phyloP scores from a whole-genome alignment of 495 filamentous ascomycete genomes.

The Friedmanniomyces simplex region DNA sequence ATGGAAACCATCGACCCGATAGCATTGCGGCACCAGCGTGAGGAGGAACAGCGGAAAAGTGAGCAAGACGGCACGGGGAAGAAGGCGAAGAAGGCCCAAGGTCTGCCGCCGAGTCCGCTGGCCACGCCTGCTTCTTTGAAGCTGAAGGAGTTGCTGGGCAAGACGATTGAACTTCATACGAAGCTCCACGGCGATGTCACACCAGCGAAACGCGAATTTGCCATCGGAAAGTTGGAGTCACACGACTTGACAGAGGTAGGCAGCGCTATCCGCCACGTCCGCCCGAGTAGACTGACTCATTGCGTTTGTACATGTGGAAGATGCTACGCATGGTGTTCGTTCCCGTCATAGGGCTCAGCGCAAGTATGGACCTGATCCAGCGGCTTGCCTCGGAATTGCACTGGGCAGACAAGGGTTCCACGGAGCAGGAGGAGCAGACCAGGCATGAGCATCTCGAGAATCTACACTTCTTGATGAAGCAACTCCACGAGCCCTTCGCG shows the following conservation, averaged over 20 bases:
- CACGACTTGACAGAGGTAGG: constrained; percentile 45
- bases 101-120: constrained; percentile 11
- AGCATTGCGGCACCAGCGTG: background rate
- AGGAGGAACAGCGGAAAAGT: constrained; percentile 28
- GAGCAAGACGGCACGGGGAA: constrained; percentile 1
- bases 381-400: constrained; percentile 44
- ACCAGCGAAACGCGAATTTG: constrained; percentile 71
- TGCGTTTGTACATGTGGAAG: too few relatives aligned
- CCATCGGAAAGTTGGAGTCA: constrained; percentile 53
- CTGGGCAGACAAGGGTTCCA: constrained; percentile 35
- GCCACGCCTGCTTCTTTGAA: constrained; percentile 39
- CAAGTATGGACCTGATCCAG: constrained; percentile 69
- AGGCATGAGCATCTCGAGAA: constrained; percentile 26
- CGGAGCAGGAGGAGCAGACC: constrained; percentile 23
- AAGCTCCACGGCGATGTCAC: constrained; percentile 61
- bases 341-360: constrained; percentile 59
- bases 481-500: constrained; percentile 62
- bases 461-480: constrained; percentile 69
- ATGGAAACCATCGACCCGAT: constrained; percentile 53
- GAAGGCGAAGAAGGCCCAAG: background rate
- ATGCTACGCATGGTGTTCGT: constrained; percentile 54
- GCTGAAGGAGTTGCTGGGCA: constrained; percentile 43
- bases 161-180: constrained; percentile 52
- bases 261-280: too few relatives aligned
- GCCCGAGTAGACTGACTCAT: too few relatives aligned